Percentiles rank a stretch among this genome's conserved stretches.
phyloP scores from a whole-genome alignment of 768 basidiomycete genomes.

The Trametes punicea region DNA sequence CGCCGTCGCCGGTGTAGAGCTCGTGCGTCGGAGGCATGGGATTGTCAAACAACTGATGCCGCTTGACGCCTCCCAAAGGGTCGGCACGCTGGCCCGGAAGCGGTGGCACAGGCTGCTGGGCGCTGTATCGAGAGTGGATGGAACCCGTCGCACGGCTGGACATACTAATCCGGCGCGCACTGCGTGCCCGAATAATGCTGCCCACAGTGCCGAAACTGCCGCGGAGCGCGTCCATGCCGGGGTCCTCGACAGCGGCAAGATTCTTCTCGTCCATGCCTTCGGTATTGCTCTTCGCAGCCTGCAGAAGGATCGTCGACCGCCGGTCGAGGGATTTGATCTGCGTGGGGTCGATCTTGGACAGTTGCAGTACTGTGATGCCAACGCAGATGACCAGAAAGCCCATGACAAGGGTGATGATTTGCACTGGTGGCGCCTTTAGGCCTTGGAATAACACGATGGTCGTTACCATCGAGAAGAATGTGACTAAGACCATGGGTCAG shows the following conservation, averaged over 20 bases:
- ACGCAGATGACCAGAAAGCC: slow-evolving; percentile 89
- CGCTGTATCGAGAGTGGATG: slow-evolving; percentile 26
- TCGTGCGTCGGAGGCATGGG: slow-evolving; percentile 55
- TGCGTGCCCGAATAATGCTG: slow-evolving; percentile 77
- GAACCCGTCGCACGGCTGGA: slow-evolving; percentile 19
- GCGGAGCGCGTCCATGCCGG: slow-evolving; percentile 88
- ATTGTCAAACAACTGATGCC: slow-evolving; percentile 87
- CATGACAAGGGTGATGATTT: slow-evolving; percentile 89
- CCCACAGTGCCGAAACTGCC: slow-evolving; percentile 91
- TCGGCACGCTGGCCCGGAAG: slow-evolving; percentile 25
- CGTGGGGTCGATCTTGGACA: slow-evolving; percentile 90
- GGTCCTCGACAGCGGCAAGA: slow-evolving; percentile 69
- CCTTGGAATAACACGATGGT: slow-evolving; percentile 89
- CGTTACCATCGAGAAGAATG: slow-evolving; percentile 81
- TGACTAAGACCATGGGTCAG: slow-evolving; percentile 45
- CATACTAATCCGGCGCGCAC: slow-evolving; percentile 35
- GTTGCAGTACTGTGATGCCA: slow-evolving; percentile 93
- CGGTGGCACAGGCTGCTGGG: slow-evolving; percentile 25
- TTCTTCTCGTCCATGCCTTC: slow-evolving; percentile 67
- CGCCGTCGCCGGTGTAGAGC: slow-evolving; percentile 25
- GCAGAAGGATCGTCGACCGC: slow-evolving; percentile 83
- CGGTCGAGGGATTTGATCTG: slow-evolving; percentile 78
- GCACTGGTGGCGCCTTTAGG: slow-evolving; percentile 66
- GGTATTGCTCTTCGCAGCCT: slow-evolving; percentile 74
- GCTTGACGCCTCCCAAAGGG: slow-evolving; percentile 51